These are phyloP conservation scores for Raphanus raphanistrum DNA, from an alignment of 345 rosid genomes.

Conservation along the genomic window DNA sequence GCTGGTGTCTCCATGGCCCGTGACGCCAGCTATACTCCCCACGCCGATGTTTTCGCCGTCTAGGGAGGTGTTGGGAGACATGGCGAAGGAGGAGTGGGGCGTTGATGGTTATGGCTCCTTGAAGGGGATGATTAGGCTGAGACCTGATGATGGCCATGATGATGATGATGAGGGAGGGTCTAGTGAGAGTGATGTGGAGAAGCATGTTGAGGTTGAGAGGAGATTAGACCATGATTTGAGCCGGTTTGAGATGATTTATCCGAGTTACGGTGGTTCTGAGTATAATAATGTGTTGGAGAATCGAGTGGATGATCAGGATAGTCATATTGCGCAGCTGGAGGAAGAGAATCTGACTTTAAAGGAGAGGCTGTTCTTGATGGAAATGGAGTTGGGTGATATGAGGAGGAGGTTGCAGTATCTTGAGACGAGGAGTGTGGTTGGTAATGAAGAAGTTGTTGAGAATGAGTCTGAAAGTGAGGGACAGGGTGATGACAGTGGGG, in stretches of 20 bases:
- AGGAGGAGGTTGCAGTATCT: slow-evolving; percentile 82
- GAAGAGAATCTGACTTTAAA: slow-evolving; percentile 91
- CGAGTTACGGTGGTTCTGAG: slow-evolving; percentile 56
- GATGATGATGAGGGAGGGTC: slow-evolving; percentile 94
- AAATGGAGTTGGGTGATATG: slow-evolving; percentile 78
- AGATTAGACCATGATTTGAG: slow-evolving; percentile 95
- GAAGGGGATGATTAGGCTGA: slow-evolving; percentile 88
- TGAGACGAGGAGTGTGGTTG: slow-evolving; percentile 60
- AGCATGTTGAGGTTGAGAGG: slow-evolving; percentile 91
- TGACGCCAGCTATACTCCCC: slow-evolving; percentile 81
- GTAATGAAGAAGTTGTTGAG: slow-evolving; percentile 62
- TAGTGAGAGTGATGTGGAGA: slow-evolving; percentile 96
- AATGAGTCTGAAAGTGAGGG: slow-evolving; percentile 62
- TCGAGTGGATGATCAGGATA: slow-evolving; percentile 93
- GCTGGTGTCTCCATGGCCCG: slow-evolving; percentile 90
- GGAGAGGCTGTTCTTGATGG: slow-evolving; percentile 92
- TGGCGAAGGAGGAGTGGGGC: slow-evolving; percentile 98
- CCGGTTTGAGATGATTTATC: slow-evolving; percentile 96
- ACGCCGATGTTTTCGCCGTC: slow-evolving; percentile 88
- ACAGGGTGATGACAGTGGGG: slow-evolving; percentile 56
- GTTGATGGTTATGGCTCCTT: slow-evolving; percentile 98
- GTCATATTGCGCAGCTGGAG: slow-evolving; percentile 84
- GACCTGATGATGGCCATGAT: slow-evolving; percentile 80
- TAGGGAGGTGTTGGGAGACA: slow-evolving; percentile 86
- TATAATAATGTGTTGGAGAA: slow-evolving; percentile 80